These are phyloP conservation scores for Dictyostelium purpureum DNA, from an alignment of 78 protist species.

Conservation along the genomic window DNA sequence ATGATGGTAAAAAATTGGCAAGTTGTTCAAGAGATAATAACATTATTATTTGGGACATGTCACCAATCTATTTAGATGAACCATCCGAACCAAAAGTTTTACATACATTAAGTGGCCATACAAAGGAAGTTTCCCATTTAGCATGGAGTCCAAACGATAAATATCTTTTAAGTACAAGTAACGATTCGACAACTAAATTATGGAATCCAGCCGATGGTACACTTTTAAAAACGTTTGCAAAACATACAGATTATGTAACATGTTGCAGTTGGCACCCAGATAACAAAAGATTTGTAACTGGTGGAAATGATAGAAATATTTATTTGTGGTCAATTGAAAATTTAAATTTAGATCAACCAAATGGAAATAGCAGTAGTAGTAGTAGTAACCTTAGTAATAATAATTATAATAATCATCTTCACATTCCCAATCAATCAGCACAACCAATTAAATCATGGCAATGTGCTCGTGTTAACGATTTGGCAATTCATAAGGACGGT, in stretches of 20 bases:
- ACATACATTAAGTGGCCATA: slow-evolving; percentile 16
- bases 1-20: slow-evolving; percentile 84
- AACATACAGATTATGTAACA: slow-evolving; percentile 83
- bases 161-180: slow-evolving; percentile 45
- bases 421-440: neutral
- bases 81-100: slow-evolving; percentile 33
- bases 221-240: slow-evolving; percentile 14
- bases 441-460: slow-evolving; percentile 35
- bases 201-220: slow-evolving; percentile 65
- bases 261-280: slow-evolving; percentile 87
- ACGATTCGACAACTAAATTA: slow-evolving; percentile 15
- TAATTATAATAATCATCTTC: neutral
- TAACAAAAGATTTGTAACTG: slow-evolving; percentile 73
- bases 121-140: slow-evolving; percentile 31
- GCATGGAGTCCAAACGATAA: slow-evolving; percentile 71
- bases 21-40: slow-evolving; percentile 85
- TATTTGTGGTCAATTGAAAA: slow-evolving; percentile 57
- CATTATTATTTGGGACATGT: slow-evolving; percentile 84
- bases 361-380: neutral
- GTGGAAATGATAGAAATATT: slow-evolving; percentile 72
- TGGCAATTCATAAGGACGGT: slow-evolving; percentile 71
- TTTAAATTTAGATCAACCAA: neutral
- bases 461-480: slow-evolving; percentile 78
- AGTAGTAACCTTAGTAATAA: neutral
- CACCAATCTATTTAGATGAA: neutral